Evolutionary conservation across 2,329 filamentous ascomycete genomes (phyloP), one percentile per base, ranked within the genome.

Genomic region (Claviceps sp.): DNA sequence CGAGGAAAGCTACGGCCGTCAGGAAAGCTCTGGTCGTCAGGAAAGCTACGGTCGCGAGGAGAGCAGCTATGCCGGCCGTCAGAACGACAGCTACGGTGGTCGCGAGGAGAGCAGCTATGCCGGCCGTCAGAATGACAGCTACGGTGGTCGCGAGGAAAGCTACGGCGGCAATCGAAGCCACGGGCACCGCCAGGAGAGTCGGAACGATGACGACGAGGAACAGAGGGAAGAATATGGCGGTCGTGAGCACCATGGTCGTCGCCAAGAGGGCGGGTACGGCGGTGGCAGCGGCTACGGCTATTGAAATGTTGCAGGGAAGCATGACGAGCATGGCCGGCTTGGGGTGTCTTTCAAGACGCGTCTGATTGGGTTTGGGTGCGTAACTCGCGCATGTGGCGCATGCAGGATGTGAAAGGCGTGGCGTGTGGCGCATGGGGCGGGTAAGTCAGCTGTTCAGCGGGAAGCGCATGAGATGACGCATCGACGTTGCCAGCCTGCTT

Each of bases 1-100:
- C 9, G 11, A 60, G 52, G 75, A 62, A 44, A 60, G 42, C 42
- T 49, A 54, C 43, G 53, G 59, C 26, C 54, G 58, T 4, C 49
- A 44, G n/a, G 5, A 46, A 7, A 38, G 48, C 30, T 41, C 7
- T 20, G 40, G 40, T 3, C 6, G 40, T 7, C 14, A 40, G 13
- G 37, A 40, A n/a, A 40, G 37, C 37, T 47, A 54, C 43, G 26
- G 30, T 34, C 30, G 30, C 30, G 30, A 34, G 30, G 30, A 34
- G 30, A 24, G 22, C 22, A 24, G 22, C 22, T 24, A 24, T 24
- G 22, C 22, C 22, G 53, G 59, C 24, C 54, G 58, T 4, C 49
- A 44, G 40, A 37, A 50, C n/a, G 20, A 45, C 34, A 38, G 41
- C 26, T 37, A 45, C 20, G 26, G 24, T 26, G 24, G 26, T 30